Evolutionary conservation across 257 asterid genomes (phyloP), one percentile per base, ranked within the genome.

Genomic region (Agastache rugosa): DNA sequence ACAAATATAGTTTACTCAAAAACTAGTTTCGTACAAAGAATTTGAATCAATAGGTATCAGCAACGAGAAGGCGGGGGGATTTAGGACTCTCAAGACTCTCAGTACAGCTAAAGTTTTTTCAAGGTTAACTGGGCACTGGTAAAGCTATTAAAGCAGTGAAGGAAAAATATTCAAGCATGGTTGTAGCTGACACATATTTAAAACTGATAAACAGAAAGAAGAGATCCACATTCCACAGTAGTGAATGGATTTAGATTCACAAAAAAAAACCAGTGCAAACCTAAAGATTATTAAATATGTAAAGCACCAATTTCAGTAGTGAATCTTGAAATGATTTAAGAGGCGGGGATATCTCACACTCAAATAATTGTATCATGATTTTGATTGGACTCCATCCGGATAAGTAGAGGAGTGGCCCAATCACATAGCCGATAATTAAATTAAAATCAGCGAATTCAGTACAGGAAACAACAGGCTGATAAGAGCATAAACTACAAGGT

Each of bases 361-460:
- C 69, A 59, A 25, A 59, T 29, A 20, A 31, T 4, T 31, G 37
- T 31, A 31, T 1, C 37, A 31, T 31, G 37, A 37, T 54, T 60
- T 54, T 45, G 10, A 60, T 23, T 11, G n/a, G 42, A 9, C 44
- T n/a, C 20, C 48, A 69, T 16, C 15, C 51, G 50, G 66, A 31
- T 7, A 39, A 39, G 12, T 29, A 51, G 11, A n/a, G 5, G 39
- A 15, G 67, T 70, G 65, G 39, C 19, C 51, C 35, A 20, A 61
- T 50, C 65, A 61, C 1, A 50, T 25, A 55, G 27, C 17, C 9
- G 29, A 20, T 50, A 4, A 60, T 16, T 10, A n/a, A 56, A 55
- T 23, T 25, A n/a, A 10, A 27, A 47, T 70, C 31, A 68, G 54
- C 61, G 51, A 37, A 37, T 53, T 51, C 62, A 50, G 42, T 35